Evolutionary conservation across 2,329 filamentous ascomycete species (phyloP).

Genomic region (Fusarium sp.): DNA sequence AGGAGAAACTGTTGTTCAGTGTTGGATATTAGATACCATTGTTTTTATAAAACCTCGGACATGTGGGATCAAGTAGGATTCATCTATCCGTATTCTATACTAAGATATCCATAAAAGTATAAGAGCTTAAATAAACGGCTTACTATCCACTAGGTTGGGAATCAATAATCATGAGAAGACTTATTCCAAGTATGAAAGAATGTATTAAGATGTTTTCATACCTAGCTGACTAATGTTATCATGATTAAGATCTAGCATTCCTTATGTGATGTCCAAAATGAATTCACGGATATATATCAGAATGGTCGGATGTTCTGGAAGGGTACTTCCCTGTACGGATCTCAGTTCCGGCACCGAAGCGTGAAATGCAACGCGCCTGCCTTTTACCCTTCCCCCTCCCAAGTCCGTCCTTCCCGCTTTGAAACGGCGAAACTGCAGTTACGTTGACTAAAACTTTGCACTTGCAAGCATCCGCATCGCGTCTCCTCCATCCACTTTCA

Average conservation of each 20-base stretch:
- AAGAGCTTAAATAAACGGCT: too few relatives aligned
- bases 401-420: slow-evolving; percentile 3
- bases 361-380: slow-evolving; percentile 23
- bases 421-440: slow-evolving; percentile 13
- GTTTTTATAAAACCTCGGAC: too few relatives aligned
- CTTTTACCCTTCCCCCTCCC: background rate
- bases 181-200: too few relatives aligned
- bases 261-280: background rate
- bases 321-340: slow-evolving; percentile 6
- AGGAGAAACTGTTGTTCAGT: too few relatives aligned
- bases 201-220: too few relatives aligned
- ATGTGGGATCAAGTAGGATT: background rate
- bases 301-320: slow-evolving; percentile 13
- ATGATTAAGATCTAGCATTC: too few relatives aligned
- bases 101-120: too few relatives aligned
- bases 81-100: background rate
- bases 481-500: slow-evolving; percentile 2
- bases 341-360: slow-evolving; percentile 10
- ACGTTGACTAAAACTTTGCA: slow-evolving; percentile 11
- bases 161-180: too few relatives aligned
- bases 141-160: too few relatives aligned
- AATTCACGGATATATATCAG: background rate
- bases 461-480: slow-evolving; percentile 4
- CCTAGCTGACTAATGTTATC: too few relatives aligned
- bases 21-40: too few relatives aligned